Evolutionary conservation across 106 monocot genomes (phyloP), one percentile per base, ranked within the genome.

Genomic region (Alisma plantagoaquatica): DNA sequence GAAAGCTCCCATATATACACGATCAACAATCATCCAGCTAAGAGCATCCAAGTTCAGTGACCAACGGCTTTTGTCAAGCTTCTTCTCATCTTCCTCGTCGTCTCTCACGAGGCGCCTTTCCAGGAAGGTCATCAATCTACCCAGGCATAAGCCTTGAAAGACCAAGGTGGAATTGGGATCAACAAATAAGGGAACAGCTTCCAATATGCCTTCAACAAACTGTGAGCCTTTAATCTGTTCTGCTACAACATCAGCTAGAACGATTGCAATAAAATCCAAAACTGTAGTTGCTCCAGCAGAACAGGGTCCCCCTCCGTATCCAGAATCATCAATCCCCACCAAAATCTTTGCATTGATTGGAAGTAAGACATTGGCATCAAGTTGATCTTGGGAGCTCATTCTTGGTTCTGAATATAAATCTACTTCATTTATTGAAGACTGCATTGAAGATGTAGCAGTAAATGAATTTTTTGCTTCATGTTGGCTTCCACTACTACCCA

Each of bases 1-100:
- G 59, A 98, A 98, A 23, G 76, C 90, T 14, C 90, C 85, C 82
- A 98, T 90, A 65, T 98, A 98, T 14, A 82, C 79, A 56, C 98
- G 90, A 64, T 98, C 98, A 26, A 90, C 90, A 43, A 90, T 72
- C 85, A 86, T 71, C 71, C 69, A 90, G 56, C 81, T 82, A 32
- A 98, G 71, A 11, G 85, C 57, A 35, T 98, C 98, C 46, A 98
- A 63, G 60, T 98, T 98, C 27, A 71, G 68, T 30, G 90, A 85
- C 98, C 98, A 98, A 41, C 90, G 81, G 33, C 53, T 79, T 57
- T 86, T 98, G 49, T 98, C 98, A 49, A 98, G 82, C 61, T 74
- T 81, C 44, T 85, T 85, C 25, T 74, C 78, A 69, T 77, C 78
- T 82, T 96, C 94, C 27, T 98, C 98, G 61, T 98, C 98, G 64